These are phyloP conservation scores for Chaetothyriales sp. DNA, from an alignment of 2,329 filamentous ascomycete genomes.

Conservation along the genomic window DNA sequence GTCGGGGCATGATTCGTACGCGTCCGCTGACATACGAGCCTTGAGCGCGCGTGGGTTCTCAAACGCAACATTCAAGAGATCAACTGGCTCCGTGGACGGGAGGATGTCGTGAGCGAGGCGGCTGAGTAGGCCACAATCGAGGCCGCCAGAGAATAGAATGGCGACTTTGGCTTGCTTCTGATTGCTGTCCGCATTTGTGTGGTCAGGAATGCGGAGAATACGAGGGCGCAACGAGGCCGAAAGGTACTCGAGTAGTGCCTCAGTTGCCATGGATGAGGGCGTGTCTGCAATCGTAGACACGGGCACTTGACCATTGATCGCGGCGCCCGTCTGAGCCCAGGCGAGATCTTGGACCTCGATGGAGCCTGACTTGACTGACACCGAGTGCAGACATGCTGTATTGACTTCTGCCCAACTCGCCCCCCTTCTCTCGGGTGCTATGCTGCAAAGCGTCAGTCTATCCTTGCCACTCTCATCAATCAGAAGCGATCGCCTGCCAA, in stretches of 20 bases:
- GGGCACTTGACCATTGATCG: constrained; percentile 5
- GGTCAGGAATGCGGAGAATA: constrained; percentile 12
- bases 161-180: constrained; percentile 41
- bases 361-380: constrained; percentile 24
- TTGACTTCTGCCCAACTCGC: constrained; percentile 53
- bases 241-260: constrained; percentile 5
- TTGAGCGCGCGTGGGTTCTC: constrained; percentile 70
- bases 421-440: constrained; percentile 41
- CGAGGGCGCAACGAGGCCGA: constrained; percentile 11
- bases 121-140: constrained; percentile 84
- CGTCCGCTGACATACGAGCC: constrained; percentile 31
- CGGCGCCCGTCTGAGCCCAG: constrained; percentile 2
- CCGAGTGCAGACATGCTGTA: constrained; percentile 64
- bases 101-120: constrained; percentile 66
- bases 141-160: constrained; percentile 81
- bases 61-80: constrained; percentile 91
- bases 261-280: constrained; percentile 7
- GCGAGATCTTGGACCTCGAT: constrained; percentile 4
- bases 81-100: constrained; percentile 54
- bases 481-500: constrained; percentile 67
- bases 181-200: constrained; percentile 7
- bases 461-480: constrained; percentile 31
- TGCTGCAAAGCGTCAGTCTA: constrained; percentile 53
- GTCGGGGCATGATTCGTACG: constrained; percentile 80
- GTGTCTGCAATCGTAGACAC: background rate